Evolutionary conservation across 1,139 yeast genomes (phyloP).

Genomic region (Nakaseomyces nivariensis): DNA sequence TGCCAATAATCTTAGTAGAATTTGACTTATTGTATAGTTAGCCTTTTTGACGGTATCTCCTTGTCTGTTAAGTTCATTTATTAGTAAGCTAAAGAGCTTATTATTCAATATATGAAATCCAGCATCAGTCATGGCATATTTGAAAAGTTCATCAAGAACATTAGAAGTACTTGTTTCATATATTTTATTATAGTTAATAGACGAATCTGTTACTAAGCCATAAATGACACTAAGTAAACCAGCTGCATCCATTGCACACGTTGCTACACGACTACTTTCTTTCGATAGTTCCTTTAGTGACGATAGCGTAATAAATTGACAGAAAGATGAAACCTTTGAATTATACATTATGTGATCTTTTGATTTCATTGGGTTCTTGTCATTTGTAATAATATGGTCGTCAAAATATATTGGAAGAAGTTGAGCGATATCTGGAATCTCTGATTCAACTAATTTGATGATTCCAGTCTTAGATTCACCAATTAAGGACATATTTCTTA

Average conservation of each 20-base stretch:
- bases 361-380: not conserved
- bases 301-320: constrained; percentile 23
- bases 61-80: not conserved
- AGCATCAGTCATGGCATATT: not conserved
- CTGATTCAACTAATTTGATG: constrained; percentile 22
- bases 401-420: not conserved
- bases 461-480: constrained; percentile 45
- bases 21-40: not conserved
- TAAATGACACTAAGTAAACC: constrained; percentile 36
- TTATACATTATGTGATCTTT: constrained; percentile 6
- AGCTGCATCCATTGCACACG: constrained; percentile 41
- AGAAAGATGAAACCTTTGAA: constrained; percentile 19
- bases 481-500: constrained; percentile 36
- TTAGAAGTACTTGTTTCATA: constrained; percentile 9
- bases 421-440: constrained; percentile 16
- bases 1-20: not conserved
- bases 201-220: constrained; percentile 24
- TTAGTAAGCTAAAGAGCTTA: not conserved
- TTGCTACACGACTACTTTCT: constrained; percentile 9
- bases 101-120: not conserved
- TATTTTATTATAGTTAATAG: constrained; percentile 7
- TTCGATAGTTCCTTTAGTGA: constrained; percentile 16
- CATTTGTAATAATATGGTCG: not conserved
- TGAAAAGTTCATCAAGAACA: constrained; percentile 4
- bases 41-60: not conserved